Evolutionary conservation across 2,329 filamentous ascomycete genomes (phyloP).

Genomic region (Alternaria conjuncta): DNA sequence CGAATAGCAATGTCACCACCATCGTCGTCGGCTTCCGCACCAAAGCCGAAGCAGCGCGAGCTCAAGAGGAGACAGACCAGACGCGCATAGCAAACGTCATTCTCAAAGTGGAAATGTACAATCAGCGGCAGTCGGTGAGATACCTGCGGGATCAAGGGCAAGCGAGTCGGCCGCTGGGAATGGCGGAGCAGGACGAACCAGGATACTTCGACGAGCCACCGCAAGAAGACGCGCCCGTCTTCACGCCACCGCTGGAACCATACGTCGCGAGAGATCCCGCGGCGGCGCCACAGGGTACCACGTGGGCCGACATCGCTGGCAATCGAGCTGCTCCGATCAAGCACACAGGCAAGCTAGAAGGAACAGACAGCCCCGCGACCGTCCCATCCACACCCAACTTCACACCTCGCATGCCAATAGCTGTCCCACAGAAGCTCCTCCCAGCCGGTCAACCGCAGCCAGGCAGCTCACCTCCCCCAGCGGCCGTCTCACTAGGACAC

Average conservation of each 20-base stretch:
- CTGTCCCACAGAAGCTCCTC: not conserved
- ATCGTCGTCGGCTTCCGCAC: constrained; percentile 21
- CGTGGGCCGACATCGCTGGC: constrained; percentile 14
- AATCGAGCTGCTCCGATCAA: not conserved
- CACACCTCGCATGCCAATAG: not conserved
- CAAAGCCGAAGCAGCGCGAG: constrained; percentile 7
- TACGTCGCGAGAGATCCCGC: not conserved
- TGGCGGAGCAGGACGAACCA: not conserved
- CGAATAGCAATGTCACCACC: constrained; percentile 18
- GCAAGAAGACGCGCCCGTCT: not conserved
- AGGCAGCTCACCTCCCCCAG: not conserved
- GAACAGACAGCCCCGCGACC: not conserved
- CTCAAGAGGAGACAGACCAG: constrained; percentile 16
- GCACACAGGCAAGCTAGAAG: not conserved
- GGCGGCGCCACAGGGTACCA: not conserved
- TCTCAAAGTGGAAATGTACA: constrained; percentile 22
- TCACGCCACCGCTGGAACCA: not conserved
- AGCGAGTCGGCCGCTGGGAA: not conserved
- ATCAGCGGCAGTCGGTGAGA: constrained; percentile 18
- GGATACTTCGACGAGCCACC: not conserved
- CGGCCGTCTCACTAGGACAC: not conserved
- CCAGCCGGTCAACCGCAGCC: not conserved
- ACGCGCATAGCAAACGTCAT: constrained; percentile 15
- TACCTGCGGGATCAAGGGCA: constrained; percentile 6
- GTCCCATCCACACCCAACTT: not conserved